These are phyloP conservation scores for Clonostachys solani DNA, from an alignment of 2,329 filamentous ascomycete genomes.

Conservation along the genomic window DNA sequence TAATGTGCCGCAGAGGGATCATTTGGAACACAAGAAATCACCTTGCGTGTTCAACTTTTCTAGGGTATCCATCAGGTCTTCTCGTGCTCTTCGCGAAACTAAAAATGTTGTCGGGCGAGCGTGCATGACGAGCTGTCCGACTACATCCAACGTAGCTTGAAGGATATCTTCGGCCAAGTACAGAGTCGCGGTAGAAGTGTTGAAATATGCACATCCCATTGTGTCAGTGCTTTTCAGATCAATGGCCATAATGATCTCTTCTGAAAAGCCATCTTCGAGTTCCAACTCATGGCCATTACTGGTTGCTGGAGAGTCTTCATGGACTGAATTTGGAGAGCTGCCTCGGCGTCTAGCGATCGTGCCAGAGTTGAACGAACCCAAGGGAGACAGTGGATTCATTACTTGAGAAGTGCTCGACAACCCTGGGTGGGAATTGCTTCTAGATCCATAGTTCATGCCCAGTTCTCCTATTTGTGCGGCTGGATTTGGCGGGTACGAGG, in stretches of 20 bases:
- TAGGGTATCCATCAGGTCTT: conserved; percentile 24
- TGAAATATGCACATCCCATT: conserved; percentile 82
- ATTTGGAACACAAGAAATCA: neutral
- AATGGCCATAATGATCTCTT: conserved; percentile 74
- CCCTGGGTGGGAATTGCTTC: no score
- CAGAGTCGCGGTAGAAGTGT: conserved; percentile 63
- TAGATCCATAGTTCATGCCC: no score
- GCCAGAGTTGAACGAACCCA: no score
- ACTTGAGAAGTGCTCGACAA: no score
- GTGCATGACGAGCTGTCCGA: conserved; percentile 57
- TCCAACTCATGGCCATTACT: neutral
- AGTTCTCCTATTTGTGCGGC: no score
- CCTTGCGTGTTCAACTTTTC: neutral
- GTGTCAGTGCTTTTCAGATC: conserved; percentile 66
- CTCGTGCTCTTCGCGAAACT: conserved; percentile 41
- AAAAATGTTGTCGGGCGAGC: conserved; percentile 52
- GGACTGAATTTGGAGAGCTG: neutral
- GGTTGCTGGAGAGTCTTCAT: neutral
- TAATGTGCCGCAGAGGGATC: neutral
- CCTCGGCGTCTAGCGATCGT: no score
- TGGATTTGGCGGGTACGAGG: no score
- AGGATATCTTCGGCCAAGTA: conserved; percentile 75
- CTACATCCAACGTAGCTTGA: conserved; percentile 61
- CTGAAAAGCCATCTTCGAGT: neutral
- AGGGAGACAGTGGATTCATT: no score